phyloP scores from a whole-genome alignment of 305 asterid species.

The Rubia tinctorum region DNA sequence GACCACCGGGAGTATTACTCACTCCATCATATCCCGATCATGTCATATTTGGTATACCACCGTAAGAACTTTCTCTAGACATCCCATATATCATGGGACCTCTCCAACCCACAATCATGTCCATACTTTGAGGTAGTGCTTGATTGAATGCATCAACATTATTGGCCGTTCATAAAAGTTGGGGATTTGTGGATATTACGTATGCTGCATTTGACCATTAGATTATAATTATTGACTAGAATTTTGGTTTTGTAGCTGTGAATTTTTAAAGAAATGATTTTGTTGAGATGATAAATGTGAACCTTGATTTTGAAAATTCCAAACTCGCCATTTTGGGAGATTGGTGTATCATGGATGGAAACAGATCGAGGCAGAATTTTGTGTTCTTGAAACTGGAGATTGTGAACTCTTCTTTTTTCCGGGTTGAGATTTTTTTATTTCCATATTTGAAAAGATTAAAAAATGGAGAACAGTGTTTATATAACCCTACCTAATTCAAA shows the following conservation, averaged over 20 bases:
- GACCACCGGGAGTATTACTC: neutral
- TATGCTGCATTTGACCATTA: neutral
- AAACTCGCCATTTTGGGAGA: neutral
- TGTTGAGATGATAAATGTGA: too few species aligned
- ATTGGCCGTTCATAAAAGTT: neutral
- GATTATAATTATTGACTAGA: neutral
- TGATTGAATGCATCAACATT: neutral
- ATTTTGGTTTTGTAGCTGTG: neutral
- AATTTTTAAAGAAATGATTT: too few species aligned
- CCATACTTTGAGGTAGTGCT: neutral
- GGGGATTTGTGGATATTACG: neutral
- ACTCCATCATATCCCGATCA: neutral
- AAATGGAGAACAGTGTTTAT: too few species aligned
- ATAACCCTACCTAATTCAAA: too few species aligned
- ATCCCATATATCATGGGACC: neutral
- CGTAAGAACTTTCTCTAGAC: neutral
- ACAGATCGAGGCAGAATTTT: neutral
- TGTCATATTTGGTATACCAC: too few species aligned
- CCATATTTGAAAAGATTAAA: neutral
- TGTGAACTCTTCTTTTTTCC: neutral
- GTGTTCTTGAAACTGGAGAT: neutral
- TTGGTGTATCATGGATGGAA: neutral
- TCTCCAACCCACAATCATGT: too few species aligned
- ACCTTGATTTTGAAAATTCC: neutral
- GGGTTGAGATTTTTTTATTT: neutral